These are phyloP conservation scores for Colletotrichum sp. DNA, from an alignment of 2,329 filamentous ascomycete genomes.

Conservation along the genomic window DNA sequence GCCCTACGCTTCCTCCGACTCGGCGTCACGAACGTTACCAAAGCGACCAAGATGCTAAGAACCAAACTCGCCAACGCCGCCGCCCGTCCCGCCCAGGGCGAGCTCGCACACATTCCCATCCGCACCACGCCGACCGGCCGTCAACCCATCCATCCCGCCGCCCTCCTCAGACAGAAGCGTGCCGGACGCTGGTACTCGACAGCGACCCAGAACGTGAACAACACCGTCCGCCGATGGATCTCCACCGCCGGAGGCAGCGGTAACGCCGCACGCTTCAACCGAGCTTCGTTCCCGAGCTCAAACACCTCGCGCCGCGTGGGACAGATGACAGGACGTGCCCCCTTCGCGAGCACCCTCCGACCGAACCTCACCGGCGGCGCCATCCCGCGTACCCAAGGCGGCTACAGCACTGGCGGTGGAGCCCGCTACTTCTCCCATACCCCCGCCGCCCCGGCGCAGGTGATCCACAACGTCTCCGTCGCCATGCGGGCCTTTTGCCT, in stretches of 20 bases:
- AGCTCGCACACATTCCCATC: conserved; percentile 51
- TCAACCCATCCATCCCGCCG: conserved; percentile 58
- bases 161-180: conserved; percentile 55
- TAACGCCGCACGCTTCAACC: conserved; percentile 44
- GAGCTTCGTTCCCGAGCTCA: conserved; percentile 54
- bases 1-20: conserved; percentile 60
- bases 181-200: conserved; percentile 55
- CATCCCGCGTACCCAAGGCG: conserved; percentile 83
- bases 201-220: conserved; percentile 45
- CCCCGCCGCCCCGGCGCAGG: conserved; percentile 84
- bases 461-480: conserved; percentile 93
- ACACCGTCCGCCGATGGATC: conserved; percentile 56
- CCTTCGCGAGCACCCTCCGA: conserved; percentile 86
- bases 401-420: conserved; percentile 78
- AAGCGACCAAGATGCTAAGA: conserved; percentile 56
- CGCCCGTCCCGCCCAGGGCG: conserved; percentile 46
- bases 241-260: conserved; percentile 33
- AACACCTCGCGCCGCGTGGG: conserved; percentile 56
- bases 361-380: conserved; percentile 92
- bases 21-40: conserved; percentile 54
- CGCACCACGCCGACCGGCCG: conserved; percentile 43
- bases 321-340: conserved; percentile 75
- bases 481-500: conserved; percentile 91
- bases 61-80: conserved; percentile 51
- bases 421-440: conserved; percentile 90